Base-by-base conservation (phyloP, 768 basidiomycete species). In the Gymnopilus junonius region DNA sequence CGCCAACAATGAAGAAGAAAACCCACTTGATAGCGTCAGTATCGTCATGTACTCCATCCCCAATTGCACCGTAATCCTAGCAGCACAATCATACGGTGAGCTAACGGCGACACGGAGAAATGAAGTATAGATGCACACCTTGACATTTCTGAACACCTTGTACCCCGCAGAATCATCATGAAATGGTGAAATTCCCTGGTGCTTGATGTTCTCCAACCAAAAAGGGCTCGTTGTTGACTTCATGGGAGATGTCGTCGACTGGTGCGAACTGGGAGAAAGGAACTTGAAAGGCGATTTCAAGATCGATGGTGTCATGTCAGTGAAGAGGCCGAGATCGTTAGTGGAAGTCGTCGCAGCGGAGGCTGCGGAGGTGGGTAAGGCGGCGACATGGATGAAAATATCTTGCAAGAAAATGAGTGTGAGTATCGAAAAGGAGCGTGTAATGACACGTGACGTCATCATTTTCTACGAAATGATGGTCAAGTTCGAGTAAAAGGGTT, bases 141-240 rank as follows among this genome's bases (percentile, higher is more conserved):
- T 89, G 56, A 94, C 92, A 69, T 93, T 93, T 43, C 92, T 82
- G 75, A 91, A 92, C 17, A 92, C 89, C 61, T 85, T 76, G 72
- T 93, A 94, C n/a, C 73, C 70, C 35, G 69, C 70, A 4, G 87
- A 80, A 69, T 86, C 75, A 2, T 85, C 66, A 69, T 91, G 88
- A 75, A 85, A 90, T 3, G 92, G 84, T 3, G 92, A 79, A 29
- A 78, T 85, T 27, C 90, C 91, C 73, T 89, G 91, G 69, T 93
- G 92, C 59, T 82, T 86, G 69, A 93, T 91, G 55, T 67, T 85
- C 70, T 92, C 79, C 69, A 91, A 72, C 92, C 92, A 93, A 71
- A 85, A 93, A 0, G 87, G 82, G 55, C 15, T 71, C 74, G 21
- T 86, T 69, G 8, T 76, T 74, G 27, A n/a, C 40, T n/a, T 87